A percentile compares a stretch with the other conserved stretches of the same genome.
Evolutionary conservation across 306 rosid species (phyloP).

Genomic region (Inga oerstediana): DNA sequence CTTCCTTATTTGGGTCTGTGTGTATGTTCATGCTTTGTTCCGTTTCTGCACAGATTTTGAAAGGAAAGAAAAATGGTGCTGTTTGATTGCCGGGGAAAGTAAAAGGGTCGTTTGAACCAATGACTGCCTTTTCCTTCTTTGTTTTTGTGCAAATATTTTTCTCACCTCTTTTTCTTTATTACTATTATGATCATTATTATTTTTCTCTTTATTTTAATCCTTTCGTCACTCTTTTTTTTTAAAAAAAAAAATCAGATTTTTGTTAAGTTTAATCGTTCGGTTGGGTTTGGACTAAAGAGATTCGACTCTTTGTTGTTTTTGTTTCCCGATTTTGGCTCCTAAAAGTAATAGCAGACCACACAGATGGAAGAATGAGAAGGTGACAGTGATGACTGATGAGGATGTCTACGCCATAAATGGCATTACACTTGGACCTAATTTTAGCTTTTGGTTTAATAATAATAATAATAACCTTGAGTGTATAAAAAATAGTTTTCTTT

Average conservation of each 20-base stretch:
- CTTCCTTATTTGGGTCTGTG: conserved; percentile 29
- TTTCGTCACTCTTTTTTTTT: background rate
- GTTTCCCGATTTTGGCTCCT: conserved; percentile 77
- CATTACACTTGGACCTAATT: conserved; percentile 26
- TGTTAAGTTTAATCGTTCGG: conserved; percentile 34
- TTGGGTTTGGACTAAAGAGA: conserved; percentile 48
- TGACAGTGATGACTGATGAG: background rate
- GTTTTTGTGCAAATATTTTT: conserved; percentile 31
- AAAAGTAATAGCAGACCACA: conserved; percentile 57
- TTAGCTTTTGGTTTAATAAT: conserved; percentile 27
- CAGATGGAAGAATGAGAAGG: conserved; percentile 52
- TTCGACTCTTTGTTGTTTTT: conserved; percentile 42
- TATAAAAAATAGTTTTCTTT: background rate
- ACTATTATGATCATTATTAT: background rate
- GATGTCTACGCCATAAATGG: conserved; percentile 52
- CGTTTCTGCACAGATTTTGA: conserved; percentile 43
- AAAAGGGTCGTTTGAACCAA: conserved; percentile 48
- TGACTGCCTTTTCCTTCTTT: conserved; percentile 32
- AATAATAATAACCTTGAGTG: no score
- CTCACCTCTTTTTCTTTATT: background rate
- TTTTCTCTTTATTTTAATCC: background rate
- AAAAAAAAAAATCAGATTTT: background rate
- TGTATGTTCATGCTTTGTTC: conserved; percentile 15
- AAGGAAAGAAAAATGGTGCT: conserved; percentile 18
- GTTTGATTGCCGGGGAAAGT: conserved; percentile 60